A percentile compares a stretch with the other conserved stretches of the same genome.
These are phyloP conservation scores for Metarhizium humberi DNA, from an alignment of 2,329 filamentous ascomycete species.

Conservation along the genomic window DNA sequence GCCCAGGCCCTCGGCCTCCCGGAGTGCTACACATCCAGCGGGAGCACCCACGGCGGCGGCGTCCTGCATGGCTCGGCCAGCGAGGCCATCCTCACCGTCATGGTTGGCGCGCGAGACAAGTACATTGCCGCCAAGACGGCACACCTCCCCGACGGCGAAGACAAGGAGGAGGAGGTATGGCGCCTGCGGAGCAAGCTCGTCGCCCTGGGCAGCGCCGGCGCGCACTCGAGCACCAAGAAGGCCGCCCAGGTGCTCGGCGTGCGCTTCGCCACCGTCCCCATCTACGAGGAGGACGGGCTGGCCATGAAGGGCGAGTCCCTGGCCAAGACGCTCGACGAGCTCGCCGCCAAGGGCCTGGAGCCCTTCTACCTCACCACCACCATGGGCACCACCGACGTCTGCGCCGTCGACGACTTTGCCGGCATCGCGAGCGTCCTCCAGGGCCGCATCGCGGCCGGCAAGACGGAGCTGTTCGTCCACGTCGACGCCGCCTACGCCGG, in stretches of 20 bases:
- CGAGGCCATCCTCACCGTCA: constrained; percentile 76
- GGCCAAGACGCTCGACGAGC: constrained; percentile 50
- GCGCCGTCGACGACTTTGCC: constrained; percentile 73
- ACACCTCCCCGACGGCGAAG: constrained; percentile 40
- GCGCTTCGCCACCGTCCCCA: constrained; percentile 63
- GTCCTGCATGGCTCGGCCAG: constrained; percentile 92
- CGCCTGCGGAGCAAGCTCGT: constrained; percentile 51
- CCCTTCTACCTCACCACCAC: constrained; percentile 83
- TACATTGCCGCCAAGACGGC: constrained; percentile 55
- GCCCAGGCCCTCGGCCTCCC: constrained; percentile 68
- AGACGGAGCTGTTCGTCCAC: constrained; percentile 72
- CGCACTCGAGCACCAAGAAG: constrained; percentile 81
- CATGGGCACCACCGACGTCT: constrained; percentile 80
- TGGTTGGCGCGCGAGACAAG: constrained; percentile 80
- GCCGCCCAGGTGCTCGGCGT: constrained; percentile 79
- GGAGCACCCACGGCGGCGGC: constrained; percentile 65
- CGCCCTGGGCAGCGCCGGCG: constrained; percentile 67
- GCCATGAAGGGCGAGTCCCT: constrained; percentile 60
- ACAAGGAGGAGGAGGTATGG: constrained; percentile 62
- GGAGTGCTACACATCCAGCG: constrained; percentile 61
- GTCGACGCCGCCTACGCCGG: constrained; percentile 92
- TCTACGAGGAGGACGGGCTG: constrained; percentile 53
- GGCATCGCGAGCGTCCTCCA: constrained; percentile 48
- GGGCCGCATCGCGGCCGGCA: constrained; percentile 11
- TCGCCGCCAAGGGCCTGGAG: constrained; percentile 59